Conservation (phyloP, 108 stramenopile species). For the Nitzschia sp. region DNA sequence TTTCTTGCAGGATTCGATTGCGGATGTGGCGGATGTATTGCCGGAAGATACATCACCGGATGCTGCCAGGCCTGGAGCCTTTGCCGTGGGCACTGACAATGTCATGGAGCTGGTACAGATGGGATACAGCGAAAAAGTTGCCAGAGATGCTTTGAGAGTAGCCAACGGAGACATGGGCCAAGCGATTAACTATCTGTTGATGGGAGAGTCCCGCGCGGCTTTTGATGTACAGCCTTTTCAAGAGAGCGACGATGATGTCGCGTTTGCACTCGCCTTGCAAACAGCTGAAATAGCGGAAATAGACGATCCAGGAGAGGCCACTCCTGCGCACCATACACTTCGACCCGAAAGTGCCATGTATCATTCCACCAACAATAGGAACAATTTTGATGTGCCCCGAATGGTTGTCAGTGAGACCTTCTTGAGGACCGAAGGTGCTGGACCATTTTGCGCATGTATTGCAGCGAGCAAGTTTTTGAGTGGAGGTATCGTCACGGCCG, state of each 20-base stretch:
- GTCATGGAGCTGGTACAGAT: conserved; percentile 11
- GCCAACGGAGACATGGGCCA: conserved; percentile 25
- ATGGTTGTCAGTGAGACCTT: conserved; percentile 9
- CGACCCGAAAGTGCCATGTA: conserved; percentile 15
- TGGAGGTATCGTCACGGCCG: conserved; percentile 21
- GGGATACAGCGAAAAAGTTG: conserved; percentile 15
- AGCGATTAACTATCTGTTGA: conserved; percentile 22
- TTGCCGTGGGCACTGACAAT: not conserved
- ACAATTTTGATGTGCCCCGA: conserved; percentile 8
- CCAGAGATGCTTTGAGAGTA: conserved; percentile 10
- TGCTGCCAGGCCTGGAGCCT: not conserved
- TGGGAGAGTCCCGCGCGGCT: conserved; percentile 12
- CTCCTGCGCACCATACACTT: not conserved
- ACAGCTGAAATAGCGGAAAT: conserved; percentile 7
- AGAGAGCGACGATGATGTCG: conserved; percentile 6
- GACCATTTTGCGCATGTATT: conserved; percentile 24
- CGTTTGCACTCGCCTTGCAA: conserved; percentile 1
- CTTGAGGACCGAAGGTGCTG: not conserved
- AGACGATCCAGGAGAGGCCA: not conserved
- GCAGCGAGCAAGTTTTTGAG: conserved; percentile 22
- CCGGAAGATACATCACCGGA: not conserved
- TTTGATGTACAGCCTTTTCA: not conserved
- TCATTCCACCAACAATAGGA: not conserved
- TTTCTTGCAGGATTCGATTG: not conserved
- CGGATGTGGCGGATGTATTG: not conserved